A percentile compares a stretch with the other conserved stretches of the same genome.
These are phyloP conservation scores for Cystofilobasidium ferigula DNA, from an alignment of 768 basidiomycete genomes.

Conservation along the genomic window DNA sequence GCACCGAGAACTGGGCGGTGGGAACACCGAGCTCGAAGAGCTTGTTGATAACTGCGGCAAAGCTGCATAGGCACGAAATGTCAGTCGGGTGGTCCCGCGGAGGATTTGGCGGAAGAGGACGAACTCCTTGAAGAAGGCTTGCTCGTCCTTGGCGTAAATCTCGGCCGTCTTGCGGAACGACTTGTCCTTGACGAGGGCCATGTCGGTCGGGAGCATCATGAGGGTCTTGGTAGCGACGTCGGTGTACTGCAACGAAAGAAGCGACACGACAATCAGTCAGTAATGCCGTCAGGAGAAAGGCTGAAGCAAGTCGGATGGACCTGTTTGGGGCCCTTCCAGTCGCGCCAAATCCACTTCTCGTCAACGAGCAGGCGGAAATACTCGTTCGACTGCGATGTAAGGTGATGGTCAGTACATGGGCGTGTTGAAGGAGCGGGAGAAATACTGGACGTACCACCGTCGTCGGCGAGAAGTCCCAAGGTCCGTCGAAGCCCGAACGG, in stretches of 20 bases:
- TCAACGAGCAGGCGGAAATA: conserved; percentile 66
- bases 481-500: conserved; percentile 43
- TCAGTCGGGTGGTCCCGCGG: too few relatives aligned
- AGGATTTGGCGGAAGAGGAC: conserved; percentile 33
- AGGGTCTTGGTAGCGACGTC: conserved; percentile 78
- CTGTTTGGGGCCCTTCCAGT: conserved; percentile 53
- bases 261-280: too few relatives aligned
- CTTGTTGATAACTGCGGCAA: conserved; percentile 62
- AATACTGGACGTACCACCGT: conserved; percentile 42
- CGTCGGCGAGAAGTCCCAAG: conserved; percentile 44
- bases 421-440: too few relatives aligned
- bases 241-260: conserved; percentile 71
- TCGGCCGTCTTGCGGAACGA: conserved; percentile 78
- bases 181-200: conserved; percentile 74
- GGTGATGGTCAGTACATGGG: too few relatives aligned
- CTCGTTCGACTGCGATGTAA: conserved; percentile 28
- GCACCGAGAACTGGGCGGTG: conserved; percentile 54
- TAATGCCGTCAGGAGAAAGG: not conserved
- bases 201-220: conserved; percentile 86
- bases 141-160: conserved; percentile 72
- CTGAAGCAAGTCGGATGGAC: not conserved
- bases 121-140: conserved; percentile 88
- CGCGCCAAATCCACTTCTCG: conserved; percentile 85
- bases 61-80: conserved; percentile 45
- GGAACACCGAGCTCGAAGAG: conserved; percentile 94